phyloP scores from a whole-genome alignment of 768 basidiomycete genomes.

The Cystobasidium ongulense region DNA sequence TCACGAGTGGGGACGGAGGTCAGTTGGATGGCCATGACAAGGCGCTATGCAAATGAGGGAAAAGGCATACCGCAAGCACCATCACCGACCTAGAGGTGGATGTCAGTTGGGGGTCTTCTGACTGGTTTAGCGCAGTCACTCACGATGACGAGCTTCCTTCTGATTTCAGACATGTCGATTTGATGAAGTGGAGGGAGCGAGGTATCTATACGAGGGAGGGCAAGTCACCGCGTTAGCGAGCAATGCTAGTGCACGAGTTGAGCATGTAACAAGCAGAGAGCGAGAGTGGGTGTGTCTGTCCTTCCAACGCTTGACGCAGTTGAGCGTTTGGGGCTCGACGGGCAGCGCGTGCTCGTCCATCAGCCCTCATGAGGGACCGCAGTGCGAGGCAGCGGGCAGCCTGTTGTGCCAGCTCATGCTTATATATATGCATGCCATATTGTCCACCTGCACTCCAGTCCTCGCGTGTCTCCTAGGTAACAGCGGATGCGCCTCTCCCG shows the following conservation, averaged over 20 bases:
- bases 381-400: too few species aligned
- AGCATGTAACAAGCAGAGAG: neutral
- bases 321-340: neutral
- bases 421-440: too few species aligned
- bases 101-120: too few species aligned
- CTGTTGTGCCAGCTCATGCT: too few species aligned
- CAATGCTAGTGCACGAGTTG: too few species aligned
- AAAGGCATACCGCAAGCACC: slow-evolving; percentile 54
- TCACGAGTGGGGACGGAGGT: neutral
- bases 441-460: too few species aligned
- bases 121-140: neutral
- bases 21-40: neutral
- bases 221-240: neutral
- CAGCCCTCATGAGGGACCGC: too few species aligned
- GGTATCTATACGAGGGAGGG: neutral
- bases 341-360: too few species aligned
- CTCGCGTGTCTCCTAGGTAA: too few species aligned
- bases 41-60: too few species aligned
- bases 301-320: neutral
- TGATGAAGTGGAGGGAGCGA: neutral
- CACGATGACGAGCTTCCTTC: slow-evolving; percentile 97
- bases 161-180: slow-evolving; percentile 78
- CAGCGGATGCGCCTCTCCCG: neutral
- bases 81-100: slow-evolving; percentile 56
- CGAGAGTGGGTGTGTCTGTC: neutral